A percentile compares a stretch with the other conserved stretches of the same genome.
These are phyloP conservation scores for Curvularia sp. DNA, from an alignment of 2,329 filamentous ascomycete species.

Conservation along the genomic window DNA sequence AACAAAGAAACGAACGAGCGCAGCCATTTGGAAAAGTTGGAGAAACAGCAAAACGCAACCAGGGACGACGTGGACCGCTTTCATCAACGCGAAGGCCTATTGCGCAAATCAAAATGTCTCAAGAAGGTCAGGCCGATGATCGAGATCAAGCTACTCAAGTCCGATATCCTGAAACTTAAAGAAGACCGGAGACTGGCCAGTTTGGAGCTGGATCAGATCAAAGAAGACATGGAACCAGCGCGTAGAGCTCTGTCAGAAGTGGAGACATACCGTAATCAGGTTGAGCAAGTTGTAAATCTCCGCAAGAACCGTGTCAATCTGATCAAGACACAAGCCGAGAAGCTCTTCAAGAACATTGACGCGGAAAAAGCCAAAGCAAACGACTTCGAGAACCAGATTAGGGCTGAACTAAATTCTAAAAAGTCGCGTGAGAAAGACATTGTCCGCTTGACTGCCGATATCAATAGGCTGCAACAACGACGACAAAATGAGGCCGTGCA, in stretches of 20 bases:
- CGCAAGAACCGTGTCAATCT: slow-evolving; percentile 63
- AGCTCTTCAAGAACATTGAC: slow-evolving; percentile 46
- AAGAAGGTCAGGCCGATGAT: slow-evolving; percentile 71
- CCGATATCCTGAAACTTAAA: slow-evolving; percentile 62
- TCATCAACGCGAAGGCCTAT: slow-evolving; percentile 74
- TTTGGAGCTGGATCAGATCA: slow-evolving; percentile 65
- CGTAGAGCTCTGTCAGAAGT: slow-evolving; percentile 74
- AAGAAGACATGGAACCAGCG: slow-evolving; percentile 70
- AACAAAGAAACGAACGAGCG: slow-evolving; percentile 64
- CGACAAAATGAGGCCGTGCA: slow-evolving; percentile 68
- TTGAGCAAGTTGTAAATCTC: slow-evolving; percentile 63
- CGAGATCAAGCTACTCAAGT: slow-evolving; percentile 66
- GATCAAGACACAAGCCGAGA: slow-evolving; percentile 62
- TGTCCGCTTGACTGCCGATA: slow-evolving; percentile 53
- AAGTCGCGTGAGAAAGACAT: slow-evolving; percentile 47
- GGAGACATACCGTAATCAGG: slow-evolving; percentile 66
- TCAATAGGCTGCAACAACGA: slow-evolving; percentile 69
- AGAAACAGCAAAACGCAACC: slow-evolving; percentile 76
- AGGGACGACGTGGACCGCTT: slow-evolving; percentile 84
- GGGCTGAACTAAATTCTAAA: slow-evolving; percentile 54
- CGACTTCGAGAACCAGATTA: slow-evolving; percentile 53
- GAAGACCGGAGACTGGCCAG: slow-evolving; percentile 62
- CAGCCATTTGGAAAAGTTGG: slow-evolving; percentile 70
- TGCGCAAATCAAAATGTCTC: slow-evolving; percentile 68
- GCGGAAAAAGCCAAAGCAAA: slow-evolving; percentile 50